Base-by-base conservation (phyloP, 2,329 filamentous ascomycete genomes). In the Beauveria scarabaeidicola region DNA sequence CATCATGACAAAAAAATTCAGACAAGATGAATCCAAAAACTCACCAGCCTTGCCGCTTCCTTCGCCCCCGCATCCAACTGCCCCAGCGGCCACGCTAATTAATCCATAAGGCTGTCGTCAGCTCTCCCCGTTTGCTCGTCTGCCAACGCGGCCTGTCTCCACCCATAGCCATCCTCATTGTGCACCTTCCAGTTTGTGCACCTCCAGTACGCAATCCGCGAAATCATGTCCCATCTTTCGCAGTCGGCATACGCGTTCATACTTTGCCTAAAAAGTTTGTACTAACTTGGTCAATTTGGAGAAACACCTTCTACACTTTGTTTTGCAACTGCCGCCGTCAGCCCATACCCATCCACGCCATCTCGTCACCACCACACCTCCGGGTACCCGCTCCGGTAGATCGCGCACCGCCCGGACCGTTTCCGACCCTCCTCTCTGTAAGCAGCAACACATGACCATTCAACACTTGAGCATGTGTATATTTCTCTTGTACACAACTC, bases 71-170 rank as follows among this genome's bases (percentile, higher is more conserved):
- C 55, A 52, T 19, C n/a, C 43, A 19, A 10, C 17, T 44, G 10
- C 55, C 38, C 43, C 55, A 44, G 50, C 23, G 21, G 27, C 27
- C 55, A 44, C 46, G 47, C 55, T 52, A 58, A 19, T 36, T 2
- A 15, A 6, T 36, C 38, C 38, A 52, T 52, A 60, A 60, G 58
- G 58, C 58, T 54, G 58, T 60, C 58, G 58, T 60, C 58, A 60
- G 58, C 58, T 52, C 38, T 38, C 38, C 25, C 36, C 36, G 25
- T 19, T 19, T 41, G 13, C 32, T 36, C 32, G 5, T 55, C 25
- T 36, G 55, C 23, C 47, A 44, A 58, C 55, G 55, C 55, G 55
- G 55, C 55, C 55, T 52, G 29, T 50, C 47, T 4, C 55, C 55
- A 58, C 55, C 47, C 32, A 11, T 36, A 11, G 17, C 17, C 11